Conservation (phyloP, 164 flowering plant species). For the Chimonanthus praecox region DNA sequence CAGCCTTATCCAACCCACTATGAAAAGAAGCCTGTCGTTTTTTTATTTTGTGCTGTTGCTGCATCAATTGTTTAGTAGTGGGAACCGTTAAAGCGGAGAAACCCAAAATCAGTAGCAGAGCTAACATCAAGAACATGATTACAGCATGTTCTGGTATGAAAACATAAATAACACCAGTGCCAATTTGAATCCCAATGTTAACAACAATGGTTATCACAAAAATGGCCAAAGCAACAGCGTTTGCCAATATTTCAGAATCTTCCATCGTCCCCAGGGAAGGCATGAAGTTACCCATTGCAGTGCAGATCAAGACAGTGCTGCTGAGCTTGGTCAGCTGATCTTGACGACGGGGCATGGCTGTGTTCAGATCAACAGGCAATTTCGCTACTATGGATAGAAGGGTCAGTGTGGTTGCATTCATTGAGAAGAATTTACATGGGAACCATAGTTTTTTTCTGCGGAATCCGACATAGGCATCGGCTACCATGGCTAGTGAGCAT, state of each 20-base stretch:
- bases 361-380: slow-evolving; percentile 55
- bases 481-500: slow-evolving; percentile 42
- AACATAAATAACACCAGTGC: slow-evolving; percentile 8
- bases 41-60: neutral
- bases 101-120: slow-evolving; percentile 2
- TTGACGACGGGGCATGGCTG: slow-evolving; percentile 26
- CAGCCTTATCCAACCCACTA: neutral
- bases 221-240: slow-evolving; percentile 7
- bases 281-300: slow-evolving; percentile 7
- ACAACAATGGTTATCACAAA: slow-evolving; percentile 3
- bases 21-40: neutral
- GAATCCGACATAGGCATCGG: slow-evolving; percentile 34
- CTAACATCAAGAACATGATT: slow-evolving; percentile 4
- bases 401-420: slow-evolving; percentile 56
- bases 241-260: neutral
- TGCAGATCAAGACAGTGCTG: slow-evolving; percentile 7
- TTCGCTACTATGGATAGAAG: slow-evolving; percentile 42
- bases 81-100: slow-evolving; percentile 8
- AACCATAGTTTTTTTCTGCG: slow-evolving; percentile 43
- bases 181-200: slow-evolving; percentile 9
- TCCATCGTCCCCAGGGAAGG: slow-evolving; percentile 8
- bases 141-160: slow-evolving; percentile 8
- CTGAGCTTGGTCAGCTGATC: slow-evolving; percentile 17
- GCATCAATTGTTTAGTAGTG: slow-evolving; percentile 2
- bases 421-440: slow-evolving; percentile 45